Evolutionary conservation across 345 rosid species (phyloP), one percentile per base, ranked within the genome.

Genomic region (Draba incana): DNA sequence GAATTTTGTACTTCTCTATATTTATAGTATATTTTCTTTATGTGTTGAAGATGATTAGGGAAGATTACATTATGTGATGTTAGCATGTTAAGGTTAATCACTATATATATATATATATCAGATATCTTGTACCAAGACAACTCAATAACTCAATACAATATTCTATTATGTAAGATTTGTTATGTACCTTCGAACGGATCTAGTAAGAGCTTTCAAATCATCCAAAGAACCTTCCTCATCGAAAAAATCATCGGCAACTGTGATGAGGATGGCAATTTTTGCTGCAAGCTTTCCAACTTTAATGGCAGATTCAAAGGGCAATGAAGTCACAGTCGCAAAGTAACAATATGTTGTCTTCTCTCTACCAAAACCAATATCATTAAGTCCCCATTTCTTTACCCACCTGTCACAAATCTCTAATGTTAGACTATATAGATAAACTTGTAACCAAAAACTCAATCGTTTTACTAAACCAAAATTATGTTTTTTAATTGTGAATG

Each of bases 221-320:
- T 77, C 42, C 2, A 83, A 16, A 62, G 84, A 85, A 68, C 84
- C 96, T 82, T 67, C 64, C 53, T 57, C 75, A 57, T 89, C 92
- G 10, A 72, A 86, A 27, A 82, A 86, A 68, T 89, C 96, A 57
- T 89, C 96, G 3, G 92, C 84, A 10, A 86, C 74, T 1, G 92
- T 89, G 41, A 86, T 62, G 8, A 89, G 27, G 12, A 75, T 73
- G 0, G 70, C 92, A 31, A 75, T 60, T 66, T 89, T 89, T 3
- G 90, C 80, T 2, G 63, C 10, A 13, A 86, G 33, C 49, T 69
- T 46, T 38, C 88, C 48, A 28, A 49, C 13, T 48, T 64, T 47
- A 3, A 70, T 5, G 23, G 55, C 68, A 8, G 80, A 83, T 56
- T 77, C 72, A 23, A 57, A 64, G n/a, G 85, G 83, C 53, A 86